These are phyloP conservation scores for Eucalyptus curtisii DNA, from an alignment of 345 rosid genomes.

Conservation along the genomic window DNA sequence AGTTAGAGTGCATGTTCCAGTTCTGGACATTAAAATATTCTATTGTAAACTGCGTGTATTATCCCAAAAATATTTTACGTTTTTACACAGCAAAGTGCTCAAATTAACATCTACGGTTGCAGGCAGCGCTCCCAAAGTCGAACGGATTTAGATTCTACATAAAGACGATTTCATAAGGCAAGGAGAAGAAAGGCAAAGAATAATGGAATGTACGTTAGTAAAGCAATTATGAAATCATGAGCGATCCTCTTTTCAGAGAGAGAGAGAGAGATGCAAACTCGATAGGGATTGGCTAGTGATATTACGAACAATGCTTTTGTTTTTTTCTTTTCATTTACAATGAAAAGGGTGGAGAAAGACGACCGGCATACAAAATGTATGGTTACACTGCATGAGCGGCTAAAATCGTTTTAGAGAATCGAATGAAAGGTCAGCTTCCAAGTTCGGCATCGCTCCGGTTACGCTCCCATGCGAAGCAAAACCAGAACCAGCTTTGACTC, in stretches of 20 bases:
- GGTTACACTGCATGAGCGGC: not conserved
- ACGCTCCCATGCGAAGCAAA: not conserved
- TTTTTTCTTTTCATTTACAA: not conserved
- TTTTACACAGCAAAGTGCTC: not conserved
- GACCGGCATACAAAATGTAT: not conserved
- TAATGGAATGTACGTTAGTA: not conserved
- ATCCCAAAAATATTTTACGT: not conserved
- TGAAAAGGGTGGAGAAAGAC: not conserved
- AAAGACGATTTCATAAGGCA: not conserved
- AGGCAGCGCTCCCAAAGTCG: not conserved
- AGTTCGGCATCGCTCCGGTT: not conserved
- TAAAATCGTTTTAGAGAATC: not conserved
- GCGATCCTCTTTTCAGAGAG: not conserved
- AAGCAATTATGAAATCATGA: not conserved
- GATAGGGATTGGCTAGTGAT: not conserved
- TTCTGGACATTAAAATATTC: not conserved
- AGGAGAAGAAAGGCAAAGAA: not conserved
- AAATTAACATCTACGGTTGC: not conserved
- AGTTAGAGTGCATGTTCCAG: not conserved
- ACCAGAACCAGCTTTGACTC: not conserved
- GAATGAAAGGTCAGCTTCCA: not conserved
- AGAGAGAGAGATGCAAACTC: not conserved
- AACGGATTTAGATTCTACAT: not conserved
- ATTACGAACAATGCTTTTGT: not conserved
- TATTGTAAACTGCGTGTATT: not conserved